These are phyloP conservation scores for Triangularia setosa DNA, from an alignment of 2,329 filamentous ascomycete genomes.

Conservation along the genomic window DNA sequence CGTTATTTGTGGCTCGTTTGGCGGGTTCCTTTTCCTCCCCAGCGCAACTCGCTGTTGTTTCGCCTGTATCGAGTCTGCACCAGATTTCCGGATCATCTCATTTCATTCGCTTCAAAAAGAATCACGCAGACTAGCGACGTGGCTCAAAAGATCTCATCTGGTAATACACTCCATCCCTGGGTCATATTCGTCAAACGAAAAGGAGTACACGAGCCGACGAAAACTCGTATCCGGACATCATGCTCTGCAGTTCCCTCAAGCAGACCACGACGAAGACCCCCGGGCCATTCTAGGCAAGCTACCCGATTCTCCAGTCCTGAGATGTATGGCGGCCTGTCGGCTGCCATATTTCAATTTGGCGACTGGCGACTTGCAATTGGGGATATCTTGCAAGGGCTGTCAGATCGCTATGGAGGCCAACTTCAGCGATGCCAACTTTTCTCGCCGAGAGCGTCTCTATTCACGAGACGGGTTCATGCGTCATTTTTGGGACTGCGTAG, in stretches of 20 bases:
- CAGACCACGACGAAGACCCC: neutral
- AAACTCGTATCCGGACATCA: conserved; percentile 12
- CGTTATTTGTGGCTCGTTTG: conserved; percentile 12
- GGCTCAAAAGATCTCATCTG: conserved; percentile 12
- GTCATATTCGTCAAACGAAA: no score
- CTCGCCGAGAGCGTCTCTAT: conserved; percentile 13
- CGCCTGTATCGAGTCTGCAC: conserved; percentile 13
- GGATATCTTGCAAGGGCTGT: conserved; percentile 18
- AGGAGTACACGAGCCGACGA: conserved; percentile 3
- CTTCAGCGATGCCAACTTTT: conserved; percentile 15
- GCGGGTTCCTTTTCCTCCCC: conserved; percentile 15
- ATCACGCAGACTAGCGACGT: neutral
- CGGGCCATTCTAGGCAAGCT: conserved; percentile 6
- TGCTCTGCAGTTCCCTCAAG: conserved; percentile 2
- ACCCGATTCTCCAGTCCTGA: conserved; percentile 15
- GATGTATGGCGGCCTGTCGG: conserved; percentile 12
- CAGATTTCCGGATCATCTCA: conserved; percentile 6
- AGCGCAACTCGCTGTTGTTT: conserved; percentile 15
- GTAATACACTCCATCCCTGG: conserved; percentile 14
- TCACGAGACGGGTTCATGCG: conserved; percentile 7
- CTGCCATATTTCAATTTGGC: conserved; percentile 13
- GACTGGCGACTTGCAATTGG: conserved; percentile 6
- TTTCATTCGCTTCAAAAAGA: no score
- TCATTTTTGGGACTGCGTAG: conserved; percentile 12
- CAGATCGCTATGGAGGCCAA: conserved; percentile 11